Evolutionary conservation across 768 basidiomycete species (phyloP), one percentile per base, ranked within the genome.

Genomic region (Mycena albidolilacea): DNA sequence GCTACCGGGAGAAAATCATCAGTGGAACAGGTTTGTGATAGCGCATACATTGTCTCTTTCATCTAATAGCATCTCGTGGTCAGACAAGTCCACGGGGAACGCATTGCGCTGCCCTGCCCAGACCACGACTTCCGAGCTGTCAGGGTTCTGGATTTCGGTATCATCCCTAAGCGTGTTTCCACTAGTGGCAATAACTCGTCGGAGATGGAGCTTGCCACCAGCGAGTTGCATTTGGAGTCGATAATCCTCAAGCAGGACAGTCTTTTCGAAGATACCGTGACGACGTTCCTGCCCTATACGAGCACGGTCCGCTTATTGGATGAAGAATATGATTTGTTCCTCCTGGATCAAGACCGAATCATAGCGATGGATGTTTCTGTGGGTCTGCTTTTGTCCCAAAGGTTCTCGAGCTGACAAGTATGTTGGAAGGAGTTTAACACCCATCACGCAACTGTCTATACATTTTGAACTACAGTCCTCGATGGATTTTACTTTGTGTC

Each of bases 81-180:
- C 7, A 70, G 65, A 39, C 59, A 72, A 5, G 71, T 72, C n/a
- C 71, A 72, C 61, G 71, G 71, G 1, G 71, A 72, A 30, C 66
- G 71, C 37, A 52, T 48, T 8, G 66, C 21, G 5, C 19, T 72
- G 11, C 54, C 71, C 14, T n/a, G 12, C 19, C 7, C 5, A 8
- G 9, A 54, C 19, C 12, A n/a, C 7, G 39, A 37, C 7, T 9
- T 17, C 19, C 30, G 30, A 30, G 30, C 30, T 4, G 11, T 72
- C 1, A 52, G 57, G 11, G 8, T 72, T n/a, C 50, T 67, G 14
- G 71, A 72, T 15, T 72, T 72, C 37, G 61, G 66, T 17, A 35
- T 72, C 15, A 58, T 21, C 7, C 52, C 52, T 14, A 4, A 39
- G 48, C 48, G 48, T n/a, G 19, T 3, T 50, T 6, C 48, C 48